A percentile compares a stretch with the other conserved stretches of the same genome.
phyloP scores from a whole-genome alignment of 306 rosid species.

The Vigna hirtella region DNA sequence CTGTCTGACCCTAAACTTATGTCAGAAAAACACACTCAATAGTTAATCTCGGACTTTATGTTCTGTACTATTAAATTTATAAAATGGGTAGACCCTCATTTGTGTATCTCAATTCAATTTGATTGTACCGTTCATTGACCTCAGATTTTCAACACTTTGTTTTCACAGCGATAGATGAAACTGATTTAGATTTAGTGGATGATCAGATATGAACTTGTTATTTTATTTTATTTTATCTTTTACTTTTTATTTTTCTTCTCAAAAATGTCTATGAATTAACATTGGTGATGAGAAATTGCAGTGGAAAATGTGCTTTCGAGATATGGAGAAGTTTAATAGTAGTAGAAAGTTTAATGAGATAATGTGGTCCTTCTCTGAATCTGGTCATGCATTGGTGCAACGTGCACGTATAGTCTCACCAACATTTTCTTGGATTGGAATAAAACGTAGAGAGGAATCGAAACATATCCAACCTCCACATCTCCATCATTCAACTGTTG shows the following conservation, averaged over 20 bases:
- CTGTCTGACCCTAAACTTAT: not conserved
- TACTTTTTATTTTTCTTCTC: too few relatives aligned
- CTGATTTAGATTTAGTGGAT: too few relatives aligned
- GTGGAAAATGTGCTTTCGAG: not conserved
- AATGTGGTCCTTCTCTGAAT: not conserved
- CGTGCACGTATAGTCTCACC: not conserved
- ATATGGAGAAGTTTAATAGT: not conserved
- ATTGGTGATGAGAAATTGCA: not conserved
- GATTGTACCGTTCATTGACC: too few relatives aligned
- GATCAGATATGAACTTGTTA: too few relatives aligned
- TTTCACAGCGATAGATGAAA: too few relatives aligned
- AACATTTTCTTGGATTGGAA: not conserved
- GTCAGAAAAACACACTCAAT: not conserved
- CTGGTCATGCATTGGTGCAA: not conserved
- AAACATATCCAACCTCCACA: conserved; percentile 2
- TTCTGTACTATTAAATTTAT: too few relatives aligned
- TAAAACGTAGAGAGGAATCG: not conserved
- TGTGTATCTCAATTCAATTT: too few relatives aligned
- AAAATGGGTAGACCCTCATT: not conserved
- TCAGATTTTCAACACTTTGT: too few relatives aligned
- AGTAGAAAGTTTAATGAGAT: not conserved
- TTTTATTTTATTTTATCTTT: too few relatives aligned
- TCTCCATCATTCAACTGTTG: not conserved
- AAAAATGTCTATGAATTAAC: too few relatives aligned
- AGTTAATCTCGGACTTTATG: too few relatives aligned